These are phyloP conservation scores for Diaporthe australafricana DNA, from an alignment of 2,329 filamentous ascomycete genomes.

Conservation along the genomic window DNA sequence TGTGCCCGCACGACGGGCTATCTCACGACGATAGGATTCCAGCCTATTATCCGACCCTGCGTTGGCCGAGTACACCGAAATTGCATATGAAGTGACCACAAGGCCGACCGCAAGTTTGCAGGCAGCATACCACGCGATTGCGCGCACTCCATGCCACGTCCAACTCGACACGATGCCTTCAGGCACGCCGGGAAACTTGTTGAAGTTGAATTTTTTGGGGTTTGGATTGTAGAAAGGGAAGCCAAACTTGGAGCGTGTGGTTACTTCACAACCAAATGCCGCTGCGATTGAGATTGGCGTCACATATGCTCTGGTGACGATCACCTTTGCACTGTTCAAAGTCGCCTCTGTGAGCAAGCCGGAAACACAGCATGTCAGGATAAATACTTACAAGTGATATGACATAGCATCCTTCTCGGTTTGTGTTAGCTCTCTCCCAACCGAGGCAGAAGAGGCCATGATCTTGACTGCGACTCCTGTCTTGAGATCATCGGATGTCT, in stretches of 20 bases:
- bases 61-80: slow-evolving; percentile 34
- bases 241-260: slow-evolving; percentile 47
- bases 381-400: slow-evolving; percentile 37
- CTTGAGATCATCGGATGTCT: not conserved
- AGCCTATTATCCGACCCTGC: slow-evolving; percentile 32
- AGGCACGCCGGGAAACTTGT: slow-evolving; percentile 47
- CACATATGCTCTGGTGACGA: slow-evolving; percentile 44
- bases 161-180: slow-evolving; percentile 41
- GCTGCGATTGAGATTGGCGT: slow-evolving; percentile 42
- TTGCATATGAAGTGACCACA: slow-evolving; percentile 47
- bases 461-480: slow-evolving; percentile 27
- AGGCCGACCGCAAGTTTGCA: slow-evolving; percentile 43
- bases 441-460: slow-evolving; percentile 25
- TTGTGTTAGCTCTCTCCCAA: slow-evolving; percentile 40
- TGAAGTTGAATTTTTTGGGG: slow-evolving; percentile 45
- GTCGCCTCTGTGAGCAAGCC: not conserved
- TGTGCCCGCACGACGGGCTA: slow-evolving; percentile 6
- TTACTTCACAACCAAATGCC: slow-evolving; percentile 42
- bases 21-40: slow-evolving; percentile 10
- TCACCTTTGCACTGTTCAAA: slow-evolving; percentile 43
- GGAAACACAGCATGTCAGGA: not conserved
- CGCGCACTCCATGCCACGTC: slow-evolving; percentile 52
- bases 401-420: slow-evolving; percentile 44
- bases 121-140: slow-evolving; percentile 48
- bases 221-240: slow-evolving; percentile 56